A percentile compares a stretch with the other conserved stretches of the same genome.
Conservation (phyloP, 345 rosid genomes). For the Citrus trifoliata region DNA sequence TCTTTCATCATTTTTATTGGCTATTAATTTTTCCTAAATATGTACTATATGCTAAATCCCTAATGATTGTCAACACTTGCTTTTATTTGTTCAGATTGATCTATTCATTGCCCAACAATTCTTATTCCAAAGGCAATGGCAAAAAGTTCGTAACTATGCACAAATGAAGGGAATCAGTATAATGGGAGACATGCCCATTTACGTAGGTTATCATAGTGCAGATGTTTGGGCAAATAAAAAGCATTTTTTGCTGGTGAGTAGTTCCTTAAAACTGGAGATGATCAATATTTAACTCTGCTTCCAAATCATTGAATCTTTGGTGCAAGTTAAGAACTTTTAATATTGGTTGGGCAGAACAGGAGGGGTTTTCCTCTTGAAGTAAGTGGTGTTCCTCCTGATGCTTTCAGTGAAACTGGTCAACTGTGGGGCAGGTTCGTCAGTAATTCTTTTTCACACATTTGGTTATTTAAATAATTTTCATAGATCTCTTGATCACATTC, state of each 20-base stretch:
- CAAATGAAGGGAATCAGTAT: slow-evolving; percentile 62
- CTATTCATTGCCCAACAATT: slow-evolving; percentile 87
- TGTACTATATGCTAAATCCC: slow-evolving; percentile 3
- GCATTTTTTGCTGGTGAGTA: slow-evolving; percentile 73
- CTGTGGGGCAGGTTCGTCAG: slow-evolving; percentile 80
- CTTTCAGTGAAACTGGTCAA: slow-evolving; percentile 96
- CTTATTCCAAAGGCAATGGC: slow-evolving; percentile 96
- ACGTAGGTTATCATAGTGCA: slow-evolving; percentile 95
- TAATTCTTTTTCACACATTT: not conserved
- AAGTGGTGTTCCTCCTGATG: slow-evolving; percentile 96
- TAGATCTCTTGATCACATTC: not conserved
- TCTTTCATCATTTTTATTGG: slow-evolving; percentile 12
- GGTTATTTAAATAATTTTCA: slow-evolving; percentile 7
- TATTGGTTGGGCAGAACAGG: slow-evolving; percentile 54
- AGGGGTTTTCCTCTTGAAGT: slow-evolving; percentile 78
- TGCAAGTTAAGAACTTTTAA: slow-evolving; percentile 7
- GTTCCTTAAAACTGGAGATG: slow-evolving; percentile 1
- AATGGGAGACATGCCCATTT: slow-evolving; percentile 99
- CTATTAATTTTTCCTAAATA: not conserved
- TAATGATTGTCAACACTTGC: slow-evolving; percentile 15
- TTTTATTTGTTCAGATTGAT: slow-evolving; percentile 55
- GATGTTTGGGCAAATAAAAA: slow-evolving; percentile 98
- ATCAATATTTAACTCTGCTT: slow-evolving; percentile 3
- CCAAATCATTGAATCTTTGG: slow-evolving; percentile 8
- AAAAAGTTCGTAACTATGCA: slow-evolving; percentile 74